These are phyloP conservation scores for Alternaria rosae DNA, from an alignment of 2,329 filamentous ascomycete species.

Conservation along the genomic window DNA sequence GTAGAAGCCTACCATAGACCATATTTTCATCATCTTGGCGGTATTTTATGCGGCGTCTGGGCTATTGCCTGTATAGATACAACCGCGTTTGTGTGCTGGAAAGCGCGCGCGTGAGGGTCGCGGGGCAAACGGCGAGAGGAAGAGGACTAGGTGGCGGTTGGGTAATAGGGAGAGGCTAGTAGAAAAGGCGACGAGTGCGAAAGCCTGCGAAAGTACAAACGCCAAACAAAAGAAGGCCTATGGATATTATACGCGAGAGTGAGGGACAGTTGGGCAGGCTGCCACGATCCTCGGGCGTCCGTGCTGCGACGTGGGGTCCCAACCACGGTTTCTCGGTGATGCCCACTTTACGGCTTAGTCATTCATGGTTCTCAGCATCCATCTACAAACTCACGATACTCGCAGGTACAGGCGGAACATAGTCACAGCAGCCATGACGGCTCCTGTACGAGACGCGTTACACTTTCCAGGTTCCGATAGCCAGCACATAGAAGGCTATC, in stretches of 20 bases:
- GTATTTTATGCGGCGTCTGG: conserved; percentile 27
- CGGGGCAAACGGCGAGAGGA: conserved; percentile 19
- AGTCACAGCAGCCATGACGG: neutral
- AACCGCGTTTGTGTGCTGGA: conserved; percentile 26
- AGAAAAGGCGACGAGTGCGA: conserved; percentile 1
- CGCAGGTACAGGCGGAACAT: neutral
- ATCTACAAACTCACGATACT: neutral
- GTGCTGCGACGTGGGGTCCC: conserved; percentile 21
- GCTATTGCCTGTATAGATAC: conserved; percentile 5
- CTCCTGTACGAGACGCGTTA: conserved; percentile 33
- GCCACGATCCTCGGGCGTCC: conserved; percentile 24
- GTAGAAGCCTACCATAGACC: conserved; percentile 81
- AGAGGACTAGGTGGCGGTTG: neutral
- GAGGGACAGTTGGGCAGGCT: conserved; percentile 18
- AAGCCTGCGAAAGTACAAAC: conserved; percentile 17
- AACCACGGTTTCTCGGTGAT: conserved; percentile 16
- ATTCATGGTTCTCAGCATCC: neutral
- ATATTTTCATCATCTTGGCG: conserved; percentile 94
- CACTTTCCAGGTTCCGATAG: conserved; percentile 55
- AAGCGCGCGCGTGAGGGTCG: conserved; percentile 18
- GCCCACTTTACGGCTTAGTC: conserved; percentile 20
- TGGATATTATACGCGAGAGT: conserved; percentile 13
- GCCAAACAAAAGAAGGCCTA: conserved; percentile 20
- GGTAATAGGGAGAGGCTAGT: neutral
- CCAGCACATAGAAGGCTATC: conserved; percentile 60